These are phyloP conservation scores for Metschnikowia chrysomelidarum DNA, from an alignment of 805 yeast genomes.

Conservation along the genomic window DNA sequence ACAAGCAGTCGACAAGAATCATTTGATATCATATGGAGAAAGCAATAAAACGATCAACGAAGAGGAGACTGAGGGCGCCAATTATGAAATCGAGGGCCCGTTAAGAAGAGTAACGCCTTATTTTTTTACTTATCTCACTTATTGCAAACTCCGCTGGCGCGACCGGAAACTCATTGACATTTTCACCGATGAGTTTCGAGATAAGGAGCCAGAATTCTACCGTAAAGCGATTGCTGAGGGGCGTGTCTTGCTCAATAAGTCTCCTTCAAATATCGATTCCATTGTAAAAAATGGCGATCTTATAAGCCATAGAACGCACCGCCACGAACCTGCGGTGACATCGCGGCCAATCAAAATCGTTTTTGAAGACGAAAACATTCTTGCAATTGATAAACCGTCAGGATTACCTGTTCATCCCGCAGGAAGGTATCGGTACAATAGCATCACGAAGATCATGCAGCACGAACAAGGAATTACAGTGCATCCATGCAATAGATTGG, in stretches of 20 bases:
- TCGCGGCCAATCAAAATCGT: constrained; percentile 61
- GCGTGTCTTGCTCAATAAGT: constrained; percentile 67
- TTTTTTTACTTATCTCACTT: constrained; percentile 84
- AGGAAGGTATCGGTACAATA: constrained; percentile 73
- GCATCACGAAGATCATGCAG: constrained; percentile 74
- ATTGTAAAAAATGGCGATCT: constrained; percentile 78
- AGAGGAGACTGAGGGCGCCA: constrained; percentile 58
- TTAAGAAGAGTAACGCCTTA: constrained; percentile 80
- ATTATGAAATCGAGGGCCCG: constrained; percentile 55
- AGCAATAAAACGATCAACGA: constrained; percentile 43
- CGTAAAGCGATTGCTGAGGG: constrained; percentile 51
- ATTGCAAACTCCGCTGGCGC: constrained; percentile 90
- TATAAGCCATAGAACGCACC: constrained; percentile 73
- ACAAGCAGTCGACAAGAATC: constrained; percentile 44
- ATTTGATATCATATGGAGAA: constrained; percentile 39
- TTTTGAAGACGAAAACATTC: constrained; percentile 66
- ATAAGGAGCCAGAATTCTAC: constrained; percentile 68
- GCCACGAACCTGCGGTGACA: constrained; percentile 87
- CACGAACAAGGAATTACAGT: constrained; percentile 64
- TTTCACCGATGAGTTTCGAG: constrained; percentile 82
- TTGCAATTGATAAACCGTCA: constrained; percentile 89
- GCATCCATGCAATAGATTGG: constrained; percentile 84
- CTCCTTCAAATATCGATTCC: constrained; percentile 61
- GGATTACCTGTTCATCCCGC: constrained; percentile 97
- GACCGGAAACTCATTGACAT: constrained; percentile 78